Evolutionary conservation across 1,139 yeast species (phyloP).

Genomic region (Pichia sp.): DNA sequence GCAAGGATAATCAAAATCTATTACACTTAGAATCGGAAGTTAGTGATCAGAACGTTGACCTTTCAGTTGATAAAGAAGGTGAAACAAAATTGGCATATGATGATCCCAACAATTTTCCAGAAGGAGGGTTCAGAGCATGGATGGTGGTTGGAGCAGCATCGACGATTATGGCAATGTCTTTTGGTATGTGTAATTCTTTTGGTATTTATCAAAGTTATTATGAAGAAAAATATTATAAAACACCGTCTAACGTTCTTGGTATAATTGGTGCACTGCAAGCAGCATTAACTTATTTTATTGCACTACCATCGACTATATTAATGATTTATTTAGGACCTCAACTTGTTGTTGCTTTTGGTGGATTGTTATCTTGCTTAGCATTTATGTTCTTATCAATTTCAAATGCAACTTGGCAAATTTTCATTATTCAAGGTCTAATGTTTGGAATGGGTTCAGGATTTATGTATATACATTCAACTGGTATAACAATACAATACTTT

Average conservation of each 20-base stretch:
- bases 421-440: conserved; percentile 46
- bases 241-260: conserved; percentile 24
- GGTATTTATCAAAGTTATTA: conserved; percentile 48
- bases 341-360: conserved; percentile 37
- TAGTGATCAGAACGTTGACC: too few species aligned
- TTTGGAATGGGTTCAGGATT: conserved; percentile 45
- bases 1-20: too few species aligned
- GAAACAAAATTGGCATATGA: not conserved
- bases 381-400: conserved; percentile 34
- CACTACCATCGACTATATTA: conserved; percentile 37
- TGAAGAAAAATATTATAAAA: conserved; percentile 25
- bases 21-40: too few species aligned
- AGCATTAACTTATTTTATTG: conserved; percentile 29
- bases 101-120: conserved; percentile 4
- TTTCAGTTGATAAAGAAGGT: not conserved
- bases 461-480: conserved; percentile 38
- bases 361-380: conserved; percentile 37
- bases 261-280: conserved; percentile 30
- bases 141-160: conserved; percentile 21
- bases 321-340: conserved; percentile 38
- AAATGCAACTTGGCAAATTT: conserved; percentile 46
- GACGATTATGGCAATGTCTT: conserved; percentile 38
- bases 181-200: conserved; percentile 51
- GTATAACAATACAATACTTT: conserved; percentile 49
- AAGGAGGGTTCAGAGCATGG: conserved; percentile 14